Evolutionary conservation across 1,139 yeast species (phyloP), one percentile per base, ranked within the genome.

Genomic region (Trichomonascaceae sp.): DNA sequence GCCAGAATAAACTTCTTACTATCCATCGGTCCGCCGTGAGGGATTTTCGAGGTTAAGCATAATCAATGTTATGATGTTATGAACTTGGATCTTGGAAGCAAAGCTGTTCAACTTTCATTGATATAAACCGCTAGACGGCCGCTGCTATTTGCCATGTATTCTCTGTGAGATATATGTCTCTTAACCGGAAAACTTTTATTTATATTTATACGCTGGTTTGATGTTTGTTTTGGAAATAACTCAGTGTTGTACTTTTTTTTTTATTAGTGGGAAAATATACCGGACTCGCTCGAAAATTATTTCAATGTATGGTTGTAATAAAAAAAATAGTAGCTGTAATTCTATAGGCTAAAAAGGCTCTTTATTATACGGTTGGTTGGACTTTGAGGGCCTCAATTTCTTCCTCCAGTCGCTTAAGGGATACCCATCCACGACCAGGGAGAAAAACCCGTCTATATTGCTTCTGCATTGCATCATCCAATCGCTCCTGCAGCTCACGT

Each of bases 391-490:
- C 36, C 36, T 50, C 51, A 13, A 55, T 57, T 50, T 63, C 80
- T 49, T 61, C 63, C 53, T 70, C 72, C 45, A 78, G 61, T 53
- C 67, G 64, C 41, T 68, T 68, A 1, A 71, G 61, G 1, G 78
- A 69, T 20, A 77, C 70, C 85, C 85, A 81, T 0, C 85, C 85
- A 49, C 80, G 65, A 2, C 76, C 76, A 1, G 82, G 83, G 22
- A 81, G 67, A 57, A 76, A 78, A 5, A 81, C 63, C 38, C 85
- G 66, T 45, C 79, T 72, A 56, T 74, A 76, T 39, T 66, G 63
- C 54, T 65, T 64, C 24, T 60, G 55, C 49, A 59, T 63, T n/a
- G 68, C 68, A 45, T 66, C 71, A n/a, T 60, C 60, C 27, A 63
- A 36, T 22, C 54, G 57, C 17, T 39, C 47, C 47, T 39, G 30